Evolutionary conservation across 192 early-diverging fungal species (phyloP).

Genomic region (Coemansia sp.): DNA sequence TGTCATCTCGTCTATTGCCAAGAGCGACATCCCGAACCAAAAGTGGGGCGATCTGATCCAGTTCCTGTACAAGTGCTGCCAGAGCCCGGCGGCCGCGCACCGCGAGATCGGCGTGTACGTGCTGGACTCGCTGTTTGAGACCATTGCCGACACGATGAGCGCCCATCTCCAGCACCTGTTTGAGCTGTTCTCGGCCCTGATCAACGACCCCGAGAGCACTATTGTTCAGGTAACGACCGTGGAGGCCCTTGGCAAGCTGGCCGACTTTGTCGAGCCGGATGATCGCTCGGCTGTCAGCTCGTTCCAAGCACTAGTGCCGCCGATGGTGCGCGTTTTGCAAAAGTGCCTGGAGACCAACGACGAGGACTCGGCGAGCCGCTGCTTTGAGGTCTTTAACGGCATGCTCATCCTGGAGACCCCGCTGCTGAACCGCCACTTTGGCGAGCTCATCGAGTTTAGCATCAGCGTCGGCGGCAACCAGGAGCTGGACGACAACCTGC

Average conservation of each 20-base stretch:
- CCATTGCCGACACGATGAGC: slow-evolving; percentile 59
- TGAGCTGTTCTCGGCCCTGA: slow-evolving; percentile 64
- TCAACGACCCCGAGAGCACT: slow-evolving; percentile 79
- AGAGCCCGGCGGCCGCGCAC: slow-evolving; percentile 62
- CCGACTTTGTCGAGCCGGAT: slow-evolving; percentile 72
- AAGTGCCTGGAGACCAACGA: slow-evolving; percentile 67
- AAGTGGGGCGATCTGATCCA: slow-evolving; percentile 73
- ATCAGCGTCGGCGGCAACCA: slow-evolving; percentile 63
- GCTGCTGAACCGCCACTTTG: slow-evolving; percentile 70
- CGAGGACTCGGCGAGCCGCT: slow-evolving; percentile 68
- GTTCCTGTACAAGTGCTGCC: slow-evolving; percentile 77
- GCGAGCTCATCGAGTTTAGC: slow-evolving; percentile 77
- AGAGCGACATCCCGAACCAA: slow-evolving; percentile 69
- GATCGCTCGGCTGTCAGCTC: slow-evolving; percentile 62
- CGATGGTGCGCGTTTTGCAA: slow-evolving; percentile 81
- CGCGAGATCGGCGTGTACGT: slow-evolving; percentile 84
- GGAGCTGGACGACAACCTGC: slow-evolving; percentile 61
- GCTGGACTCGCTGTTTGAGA: slow-evolving; percentile 82
- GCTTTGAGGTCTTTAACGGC: slow-evolving; percentile 84
- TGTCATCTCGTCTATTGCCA: slow-evolving; percentile 84
- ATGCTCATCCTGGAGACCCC: slow-evolving; percentile 77
- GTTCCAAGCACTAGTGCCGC: slow-evolving; percentile 69
- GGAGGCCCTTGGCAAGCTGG: slow-evolving; percentile 73
- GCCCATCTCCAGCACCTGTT: slow-evolving; percentile 63
- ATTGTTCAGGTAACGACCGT: slow-evolving; percentile 75